Percentiles rank a stretch among this genome's conserved stretches.
Evolutionary conservation across 345 rosid species (phyloP).

Genomic region (Populus deltoides): DNA sequence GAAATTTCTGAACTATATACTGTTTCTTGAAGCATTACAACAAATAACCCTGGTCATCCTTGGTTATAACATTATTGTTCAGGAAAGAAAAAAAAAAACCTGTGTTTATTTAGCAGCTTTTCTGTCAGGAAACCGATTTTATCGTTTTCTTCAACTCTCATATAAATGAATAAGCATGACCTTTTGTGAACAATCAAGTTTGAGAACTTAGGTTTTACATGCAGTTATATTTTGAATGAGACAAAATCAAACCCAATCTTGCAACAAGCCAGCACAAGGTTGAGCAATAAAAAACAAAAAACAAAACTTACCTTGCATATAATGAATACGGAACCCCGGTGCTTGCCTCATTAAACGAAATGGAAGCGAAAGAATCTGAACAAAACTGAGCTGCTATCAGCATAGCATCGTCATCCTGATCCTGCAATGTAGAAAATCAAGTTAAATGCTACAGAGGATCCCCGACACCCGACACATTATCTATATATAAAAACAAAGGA

Average conservation of each 20-base stretch:
- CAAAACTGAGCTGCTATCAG: conserved; percentile 79
- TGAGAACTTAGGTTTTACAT: neutral
- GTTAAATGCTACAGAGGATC: neutral
- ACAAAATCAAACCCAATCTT: neutral
- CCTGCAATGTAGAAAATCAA: conserved; percentile 43
- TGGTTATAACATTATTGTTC: neutral
- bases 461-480: neutral
- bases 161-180: neutral
- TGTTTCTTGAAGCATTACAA: neutral
- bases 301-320: conserved; percentile 62
- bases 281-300: neutral
- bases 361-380: conserved; percentile 79
- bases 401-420: conserved; percentile 78
- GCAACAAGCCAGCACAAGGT: neutral
- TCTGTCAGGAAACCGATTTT: neutral
- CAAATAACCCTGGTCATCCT: neutral
- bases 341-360: conserved; percentile 57
- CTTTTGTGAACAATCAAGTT: too few species aligned
- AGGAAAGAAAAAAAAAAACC: neutral
- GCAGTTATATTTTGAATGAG: neutral
- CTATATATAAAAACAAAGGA: neutral
- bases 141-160: neutral
- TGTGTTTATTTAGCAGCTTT: neutral
- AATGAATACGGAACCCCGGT: conserved; percentile 67
- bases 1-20: neutral